Base-by-base conservation (phyloP, 257 asterid genomes). In the Nemophila menziesii region DNA sequence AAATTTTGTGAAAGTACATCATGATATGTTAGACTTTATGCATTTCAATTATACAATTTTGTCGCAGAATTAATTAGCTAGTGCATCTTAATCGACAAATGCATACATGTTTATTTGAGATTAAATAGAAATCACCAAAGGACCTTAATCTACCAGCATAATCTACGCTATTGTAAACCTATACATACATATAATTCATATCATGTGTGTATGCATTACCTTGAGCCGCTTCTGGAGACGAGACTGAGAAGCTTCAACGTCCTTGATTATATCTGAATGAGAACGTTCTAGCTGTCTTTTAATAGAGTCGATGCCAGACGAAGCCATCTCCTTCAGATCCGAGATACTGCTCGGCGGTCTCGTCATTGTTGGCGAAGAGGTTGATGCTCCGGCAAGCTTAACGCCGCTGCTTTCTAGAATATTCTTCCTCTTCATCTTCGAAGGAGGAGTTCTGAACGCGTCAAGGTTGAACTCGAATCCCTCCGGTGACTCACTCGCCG, bases 181-280 rank as follows among this genome's bases (percentile, higher is more conserved):
- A 41, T 4, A 41, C 5, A 5, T 8, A 17, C 12, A 41, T 1
- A 14, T 11, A 39, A 41, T 4, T 1, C 17, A 0, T 16, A 41
- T 24, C n/a, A n/a, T n/a, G 33, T 1, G 5, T n/a, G 39, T 55
- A 49, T 37, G 3, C 9, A 5, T 46, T 21, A 83, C 97, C 97
- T 87, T 80, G 60, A 66, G 63, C 16, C 90, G 93, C 54, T 83
- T 87, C 63, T 71, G 80, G 39, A 80, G 83, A 29, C 92, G 92
- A 66, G 70, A 69, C 37, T 73, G 62, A 33, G 83, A 75, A 48
- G 93, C 79, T 51, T 83, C 93, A 11, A 51, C 16, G 17, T 87
- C 95, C 90, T 83, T 83, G 38, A 65, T 17, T 48, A 83, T 83
- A 68, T 73, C 93, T 26, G 74, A 29, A 39, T 83, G 89, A 33